phyloP scores from a whole-genome alignment of 1,284 basidiomycete species.

The Tilletia horrida region DNA sequence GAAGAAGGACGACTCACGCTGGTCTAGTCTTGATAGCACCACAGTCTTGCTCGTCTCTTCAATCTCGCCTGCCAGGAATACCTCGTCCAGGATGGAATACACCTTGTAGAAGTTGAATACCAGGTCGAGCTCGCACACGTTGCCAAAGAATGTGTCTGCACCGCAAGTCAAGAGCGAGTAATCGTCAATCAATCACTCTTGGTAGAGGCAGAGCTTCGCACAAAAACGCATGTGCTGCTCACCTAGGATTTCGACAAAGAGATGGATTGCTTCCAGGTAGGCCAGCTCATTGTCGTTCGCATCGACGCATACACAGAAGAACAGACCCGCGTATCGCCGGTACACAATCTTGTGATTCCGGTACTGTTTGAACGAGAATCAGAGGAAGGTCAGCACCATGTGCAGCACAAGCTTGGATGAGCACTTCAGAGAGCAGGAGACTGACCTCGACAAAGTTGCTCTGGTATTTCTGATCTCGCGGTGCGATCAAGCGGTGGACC shows the following conservation, averaged over 20 bases:
- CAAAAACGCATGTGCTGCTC: too few species aligned
- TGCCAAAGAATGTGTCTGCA: slow-evolving; percentile 94
- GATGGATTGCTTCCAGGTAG: slow-evolving; percentile 92
- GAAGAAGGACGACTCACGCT: slow-evolving; percentile 32
- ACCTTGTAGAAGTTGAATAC: slow-evolving; percentile 99
- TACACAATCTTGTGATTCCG: slow-evolving; percentile 51
- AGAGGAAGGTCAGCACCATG: background rate
- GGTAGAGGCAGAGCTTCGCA: background rate
- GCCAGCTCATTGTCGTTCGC: slow-evolving; percentile 97
- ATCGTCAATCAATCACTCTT: background rate
- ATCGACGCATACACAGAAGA: slow-evolving; percentile 94
- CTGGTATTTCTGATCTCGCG: slow-evolving; percentile 97
- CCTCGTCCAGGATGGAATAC: slow-evolving; percentile 94
- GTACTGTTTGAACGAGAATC: slow-evolving; percentile 25
- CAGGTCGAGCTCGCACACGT: slow-evolving; percentile 91
- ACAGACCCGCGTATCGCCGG: slow-evolving; percentile 67
- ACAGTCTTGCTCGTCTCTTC: slow-evolving; percentile 97
- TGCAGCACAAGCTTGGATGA: background rate
- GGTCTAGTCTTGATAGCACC: slow-evolving; percentile 78
- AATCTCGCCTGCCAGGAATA: slow-evolving; percentile 97
- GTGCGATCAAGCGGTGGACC: slow-evolving; percentile 89
- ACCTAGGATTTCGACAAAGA: slow-evolving; percentile 98
- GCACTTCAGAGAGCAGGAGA: slow-evolving; percentile 11
- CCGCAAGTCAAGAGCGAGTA: too few species aligned
- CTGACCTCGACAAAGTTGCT: slow-evolving; percentile 96